phyloP scores from a whole-genome alignment of 2,329 filamentous ascomycete species.

The Diplodia scrobiculata region DNA sequence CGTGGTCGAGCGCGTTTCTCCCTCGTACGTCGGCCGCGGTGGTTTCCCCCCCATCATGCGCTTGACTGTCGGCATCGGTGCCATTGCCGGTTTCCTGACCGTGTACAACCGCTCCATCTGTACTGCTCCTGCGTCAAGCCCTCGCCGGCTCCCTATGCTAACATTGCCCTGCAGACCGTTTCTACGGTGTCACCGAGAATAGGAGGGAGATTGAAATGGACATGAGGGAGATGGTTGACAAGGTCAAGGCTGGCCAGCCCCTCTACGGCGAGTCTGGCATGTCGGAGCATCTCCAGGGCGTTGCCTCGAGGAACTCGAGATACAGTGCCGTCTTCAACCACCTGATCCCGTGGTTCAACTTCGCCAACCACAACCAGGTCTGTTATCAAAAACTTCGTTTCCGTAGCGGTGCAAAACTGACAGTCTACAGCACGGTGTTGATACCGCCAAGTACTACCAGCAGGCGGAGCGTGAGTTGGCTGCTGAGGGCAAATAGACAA shows the following conservation, averaged over 20 bases:
- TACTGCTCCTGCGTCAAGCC: constrained; percentile 55
- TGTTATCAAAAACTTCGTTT: constrained; percentile 35
- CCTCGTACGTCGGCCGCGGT: constrained; percentile 79
- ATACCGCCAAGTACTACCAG: constrained; percentile 97
- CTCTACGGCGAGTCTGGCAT: constrained; percentile 81
- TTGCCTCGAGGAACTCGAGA: constrained; percentile 87
- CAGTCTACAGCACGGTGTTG: constrained; percentile 77
- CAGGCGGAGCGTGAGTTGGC: constrained; percentile 93
- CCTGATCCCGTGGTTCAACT: constrained; percentile 94
- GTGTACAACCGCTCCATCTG: constrained; percentile 81
- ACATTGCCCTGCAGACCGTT: constrained; percentile 67
- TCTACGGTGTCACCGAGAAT: constrained; percentile 95
- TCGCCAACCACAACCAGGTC: constrained; percentile 86
- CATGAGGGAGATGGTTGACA: constrained; percentile 96
- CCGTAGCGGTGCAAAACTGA: not conserved
- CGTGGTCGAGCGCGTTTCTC: constrained; percentile 79
- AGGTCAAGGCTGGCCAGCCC: constrained; percentile 88
- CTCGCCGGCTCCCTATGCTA: constrained; percentile 62
- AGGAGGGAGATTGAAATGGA: constrained; percentile 89
- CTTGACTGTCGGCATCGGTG: constrained; percentile 70
- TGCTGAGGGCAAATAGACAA: constrained; percentile 59
- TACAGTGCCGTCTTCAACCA: constrained; percentile 84
- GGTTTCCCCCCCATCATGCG: constrained; percentile 84
- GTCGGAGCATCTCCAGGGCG: constrained; percentile 88
- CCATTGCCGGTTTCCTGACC: constrained; percentile 77